Evolutionary conservation across 163 green algal genomes (phyloP).

Genomic region (Picocystis sp.): DNA sequence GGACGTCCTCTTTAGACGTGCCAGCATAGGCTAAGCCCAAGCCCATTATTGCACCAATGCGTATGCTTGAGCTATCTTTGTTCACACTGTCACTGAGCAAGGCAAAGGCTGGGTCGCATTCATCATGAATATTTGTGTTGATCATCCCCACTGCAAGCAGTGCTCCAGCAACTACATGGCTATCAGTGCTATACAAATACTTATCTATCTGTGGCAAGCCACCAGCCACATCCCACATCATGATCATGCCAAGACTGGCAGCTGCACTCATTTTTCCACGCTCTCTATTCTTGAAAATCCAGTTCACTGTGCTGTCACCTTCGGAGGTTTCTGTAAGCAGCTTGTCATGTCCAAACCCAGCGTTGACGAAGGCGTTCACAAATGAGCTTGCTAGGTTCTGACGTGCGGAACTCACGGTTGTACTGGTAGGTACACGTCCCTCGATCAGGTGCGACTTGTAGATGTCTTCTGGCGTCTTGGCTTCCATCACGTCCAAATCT

Average conservation of each 20-base stretch:
- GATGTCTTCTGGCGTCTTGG: conserved; percentile 84
- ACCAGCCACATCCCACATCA: conserved; percentile 91
- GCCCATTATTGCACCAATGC: conserved; percentile 75
- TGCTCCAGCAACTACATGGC: conserved; percentile 51
- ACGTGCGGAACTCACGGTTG: conserved; percentile 67
- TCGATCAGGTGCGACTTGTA: conserved; percentile 93
- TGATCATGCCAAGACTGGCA: conserved; percentile 75
- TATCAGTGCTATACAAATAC: conserved; percentile 74
- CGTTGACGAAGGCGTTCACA: conserved; percentile 97
- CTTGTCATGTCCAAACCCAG: conserved; percentile 76
- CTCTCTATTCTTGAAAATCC: conserved; percentile 64
- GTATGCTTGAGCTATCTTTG: conserved; percentile 28
- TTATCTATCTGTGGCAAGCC: conserved; percentile 76
- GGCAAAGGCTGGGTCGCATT: conserved; percentile 91
- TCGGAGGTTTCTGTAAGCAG: conserved; percentile 33
- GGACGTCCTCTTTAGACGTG: conserved; percentile 53
- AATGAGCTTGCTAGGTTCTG: conserved; percentile 88
- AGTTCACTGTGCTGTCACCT: conserved; percentile 20
- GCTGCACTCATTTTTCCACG: conserved; percentile 86
- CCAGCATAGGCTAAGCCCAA: conserved; percentile 90
- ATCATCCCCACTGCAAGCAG: conserved; percentile 85
- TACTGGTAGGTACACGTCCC: conserved; percentile 19
- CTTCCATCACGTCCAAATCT: conserved; percentile 96
- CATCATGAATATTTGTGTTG: conserved; percentile 66
- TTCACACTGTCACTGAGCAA: conserved; percentile 75